These are phyloP conservation scores for Hemisphaericaspora xylanilytica DNA, from an alignment of 1,139 yeast genomes.

Conservation along the genomic window DNA sequence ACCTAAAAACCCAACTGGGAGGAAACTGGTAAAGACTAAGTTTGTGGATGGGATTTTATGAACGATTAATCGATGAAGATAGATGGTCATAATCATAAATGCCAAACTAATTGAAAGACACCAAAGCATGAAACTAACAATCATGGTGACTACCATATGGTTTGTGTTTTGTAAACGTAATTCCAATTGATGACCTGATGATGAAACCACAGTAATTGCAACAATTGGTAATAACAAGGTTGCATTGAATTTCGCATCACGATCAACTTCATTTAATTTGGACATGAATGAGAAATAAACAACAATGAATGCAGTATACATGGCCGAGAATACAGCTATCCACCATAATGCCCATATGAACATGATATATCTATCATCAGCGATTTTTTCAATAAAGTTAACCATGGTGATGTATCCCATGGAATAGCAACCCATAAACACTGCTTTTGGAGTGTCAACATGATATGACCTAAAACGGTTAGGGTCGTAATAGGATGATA, in stretches of 20 bases:
- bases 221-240: conserved; percentile 67
- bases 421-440: conserved; percentile 72
- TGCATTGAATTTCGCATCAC: conserved; percentile 31
- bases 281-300: conserved; percentile 41
- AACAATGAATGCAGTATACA: conserved; percentile 59
- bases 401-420: conserved; percentile 75
- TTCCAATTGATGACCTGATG: conserved; percentile 59
- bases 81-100: conserved; percentile 53
- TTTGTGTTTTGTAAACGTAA: conserved; percentile 37
- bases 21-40: conserved; percentile 25
- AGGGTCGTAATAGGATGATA: conserved; percentile 35
- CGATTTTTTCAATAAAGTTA: conserved; percentile 46
- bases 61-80: conserved; percentile 56
- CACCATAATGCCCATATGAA: conserved; percentile 19
- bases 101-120: conserved; percentile 65
- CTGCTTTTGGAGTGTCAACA: conserved; percentile 47
- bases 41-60: conserved; percentile 56
- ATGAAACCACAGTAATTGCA: conserved; percentile 69
- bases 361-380: conserved; percentile 20
- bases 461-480: conserved; percentile 33
- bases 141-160: conserved; percentile 50
- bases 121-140: conserved; percentile 61
- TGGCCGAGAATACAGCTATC: conserved; percentile 44
- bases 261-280: conserved; percentile 22
- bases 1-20: conserved; percentile 52